Evolutionary conservation across 2,329 filamentous ascomycete species (phyloP).

Genomic region (Aureobasidium mangrovei): DNA sequence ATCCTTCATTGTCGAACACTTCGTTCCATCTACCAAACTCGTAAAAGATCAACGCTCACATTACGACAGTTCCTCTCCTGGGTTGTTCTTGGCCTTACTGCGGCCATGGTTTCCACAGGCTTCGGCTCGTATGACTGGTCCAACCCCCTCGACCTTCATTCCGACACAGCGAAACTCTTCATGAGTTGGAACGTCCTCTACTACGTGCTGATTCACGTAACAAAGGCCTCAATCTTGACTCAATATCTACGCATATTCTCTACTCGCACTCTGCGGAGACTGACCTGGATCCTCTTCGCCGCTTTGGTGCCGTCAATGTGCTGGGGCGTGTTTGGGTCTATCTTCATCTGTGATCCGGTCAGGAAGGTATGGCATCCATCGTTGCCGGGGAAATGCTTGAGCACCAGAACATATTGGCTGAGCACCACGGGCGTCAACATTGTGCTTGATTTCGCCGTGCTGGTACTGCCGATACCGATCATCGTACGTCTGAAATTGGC

Average conservation of each 20-base stretch:
- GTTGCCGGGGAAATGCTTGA: slow-evolving; percentile 29
- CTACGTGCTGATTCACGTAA: slow-evolving; percentile 28
- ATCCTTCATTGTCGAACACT: too few relatives aligned
- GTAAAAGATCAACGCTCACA: slow-evolving; percentile 13
- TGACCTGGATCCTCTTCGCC: slow-evolving; percentile 34
- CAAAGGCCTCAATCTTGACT: slow-evolving; percentile 39
- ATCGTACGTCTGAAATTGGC: slow-evolving; percentile 27
- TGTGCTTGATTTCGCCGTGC: slow-evolving; percentile 28
- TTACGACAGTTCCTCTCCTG: slow-evolving; percentile 20
- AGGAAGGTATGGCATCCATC: slow-evolving; percentile 33
- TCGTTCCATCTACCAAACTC: background rate
- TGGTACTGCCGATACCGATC: slow-evolving; percentile 27
- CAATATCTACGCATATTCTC: slow-evolving; percentile 42
- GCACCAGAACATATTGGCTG: slow-evolving; percentile 35
- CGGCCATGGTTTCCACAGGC: slow-evolving; percentile 13
- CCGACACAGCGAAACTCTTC: slow-evolving; percentile 22
- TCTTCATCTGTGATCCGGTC: slow-evolving; percentile 36
- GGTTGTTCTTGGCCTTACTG: slow-evolving; percentile 24
- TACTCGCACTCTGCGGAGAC: slow-evolving; percentile 30
- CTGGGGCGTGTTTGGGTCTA: slow-evolving; percentile 29
- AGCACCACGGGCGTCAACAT: slow-evolving; percentile 30
- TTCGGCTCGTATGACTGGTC: slow-evolving; percentile 5
- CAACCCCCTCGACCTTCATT: slow-evolving; percentile 13
- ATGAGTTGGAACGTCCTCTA: slow-evolving; percentile 28
- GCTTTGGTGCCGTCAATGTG: slow-evolving; percentile 24